Evolutionary conservation across 2,329 filamentous ascomycete species (phyloP), one percentile per base, ranked within the genome.

Genomic region (Fusarium zealandicum): DNA sequence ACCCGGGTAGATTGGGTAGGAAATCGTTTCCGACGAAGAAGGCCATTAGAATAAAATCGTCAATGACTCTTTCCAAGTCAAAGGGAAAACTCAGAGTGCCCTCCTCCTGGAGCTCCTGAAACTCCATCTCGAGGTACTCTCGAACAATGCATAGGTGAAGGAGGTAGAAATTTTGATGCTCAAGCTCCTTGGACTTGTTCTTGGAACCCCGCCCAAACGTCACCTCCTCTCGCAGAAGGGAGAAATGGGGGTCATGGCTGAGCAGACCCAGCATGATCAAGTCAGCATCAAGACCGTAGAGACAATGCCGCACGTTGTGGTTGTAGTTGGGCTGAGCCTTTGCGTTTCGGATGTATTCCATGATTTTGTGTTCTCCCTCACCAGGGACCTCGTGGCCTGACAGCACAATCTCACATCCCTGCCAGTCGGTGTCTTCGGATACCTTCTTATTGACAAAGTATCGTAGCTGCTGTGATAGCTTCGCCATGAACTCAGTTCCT

Each of bases 1-100:
- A 78, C 70, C 96, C 91, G 5, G 96, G 96, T 53, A 99, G 81
- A 75, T 99, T 97, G 3, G 95, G 95, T 73, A 99, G 83, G 78
- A 99, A 99, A 83, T 99, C 95, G 75, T 99, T 99, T 72, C 95
- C 95, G 68, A 99, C 92, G 74, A 99, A 99, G 79, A 99, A 99
- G 40, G 93, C 93, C 92, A 99, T 97, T 57, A 99, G 84, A 72
- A 99, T 98, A 75, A 99, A 99, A 80, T 99, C 95, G 73, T 99
- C 95, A 77, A 99, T 98, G 70, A 99, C 87, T 61, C 90, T 86
- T 79, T 99, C 95, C 82, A 99, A 89, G 70, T 99, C 90, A 71
- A 96, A 99, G 41, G 85, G 80, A 67, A 97, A 93, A 33, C 79
- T 81, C 65, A 96, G 80, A 65, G 80, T 78, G 14, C 87, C 89